These are phyloP conservation scores for Moesziomyces sp. DNA, from an alignment of 1,284 basidiomycete species.

Conservation along the genomic window DNA sequence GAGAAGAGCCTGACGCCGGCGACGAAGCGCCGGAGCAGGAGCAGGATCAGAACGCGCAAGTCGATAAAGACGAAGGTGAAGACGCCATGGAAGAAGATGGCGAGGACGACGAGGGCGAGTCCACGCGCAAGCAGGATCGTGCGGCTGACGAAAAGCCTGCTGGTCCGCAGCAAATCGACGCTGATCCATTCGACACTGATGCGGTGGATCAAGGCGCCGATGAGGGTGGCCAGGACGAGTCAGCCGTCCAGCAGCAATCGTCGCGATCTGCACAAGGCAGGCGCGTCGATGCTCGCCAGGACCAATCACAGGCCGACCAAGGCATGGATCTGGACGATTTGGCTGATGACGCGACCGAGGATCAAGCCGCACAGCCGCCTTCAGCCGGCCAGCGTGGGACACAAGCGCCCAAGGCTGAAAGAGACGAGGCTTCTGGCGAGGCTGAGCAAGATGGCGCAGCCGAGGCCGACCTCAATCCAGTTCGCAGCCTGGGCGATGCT, in stretches of 20 bases:
- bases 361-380: conserved; percentile 57
- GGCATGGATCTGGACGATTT: conserved; percentile 56
- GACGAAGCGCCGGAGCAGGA: conserved; percentile 30
- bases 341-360: conserved; percentile 64
- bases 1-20: conserved; percentile 62
- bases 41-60: conserved; percentile 37
- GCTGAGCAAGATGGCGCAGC: conserved; percentile 47
- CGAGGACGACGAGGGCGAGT: conserved; percentile 30
- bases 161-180: conserved; percentile 16
- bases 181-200: conserved; percentile 37
- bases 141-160: conserved; percentile 12
- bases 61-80: conserved; percentile 47
- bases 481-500: conserved; percentile 86
- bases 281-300: conserved; percentile 33
- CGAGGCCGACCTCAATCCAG: conserved; percentile 72
- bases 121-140: conserved; percentile 14
- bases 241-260: conserved; percentile 46
- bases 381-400: conserved; percentile 26
- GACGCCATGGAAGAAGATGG: conserved; percentile 48
- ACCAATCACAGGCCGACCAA: conserved; percentile 57
- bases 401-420: conserved; percentile 18
- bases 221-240: conserved; percentile 42
- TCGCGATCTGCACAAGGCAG: conserved; percentile 41
- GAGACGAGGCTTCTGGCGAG: conserved; percentile 23
- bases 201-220: conserved; percentile 45